Base-by-base conservation (phyloP, 257 asterid genomes). In the Solanum medicagineum region DNA sequence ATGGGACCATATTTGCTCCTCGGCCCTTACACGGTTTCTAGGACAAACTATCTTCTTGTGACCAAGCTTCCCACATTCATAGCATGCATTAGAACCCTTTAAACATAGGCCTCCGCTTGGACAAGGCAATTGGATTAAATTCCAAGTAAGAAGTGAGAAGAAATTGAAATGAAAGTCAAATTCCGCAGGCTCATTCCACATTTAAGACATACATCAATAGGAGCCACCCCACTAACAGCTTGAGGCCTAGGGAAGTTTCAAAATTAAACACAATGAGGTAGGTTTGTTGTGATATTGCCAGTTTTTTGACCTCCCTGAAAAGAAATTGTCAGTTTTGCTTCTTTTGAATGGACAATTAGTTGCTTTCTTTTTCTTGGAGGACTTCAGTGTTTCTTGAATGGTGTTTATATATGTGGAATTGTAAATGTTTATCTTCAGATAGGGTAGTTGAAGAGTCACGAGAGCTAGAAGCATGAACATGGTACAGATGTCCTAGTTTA, bases 201-300 rank as follows among this genome's bases (percentile, higher is more conserved):
- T 26, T 1, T 1, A 26, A 1, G 29, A 26, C 29, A 26, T 1
- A 26, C 29, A 26, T 26, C 29, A 26, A 26, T 26, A 26, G 29
- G 1, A 26, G 29, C 29, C 29, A 26, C 29, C 1, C 1, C 29
- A 26, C 29, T 1, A 26, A 26, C 29, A 26, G 1, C 29, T 26
- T 26, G 29, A 26, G 29, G 29, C 29, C 1, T 26, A 26, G 29
- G 29, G n/a, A n/a, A n/a, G n/a, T n/a, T n/a, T 96, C 87, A 88
- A 91, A 87, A 89, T 96, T 73, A 93, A 91, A 83, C 98, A 96
- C 86, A 91, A 93, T 87, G 94, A 95, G 99, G 98, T 96, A 88
- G 81, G 86, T 70, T 84, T 36, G 60, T 32, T 75, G 47, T 53
- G n/a, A 24, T 51, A 26, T 77, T 77, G 83, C 62, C 47, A 9